These are phyloP conservation scores for Akebia trifoliata DNA, from an alignment of 164 flowering plant species.

Conservation along the genomic window DNA sequence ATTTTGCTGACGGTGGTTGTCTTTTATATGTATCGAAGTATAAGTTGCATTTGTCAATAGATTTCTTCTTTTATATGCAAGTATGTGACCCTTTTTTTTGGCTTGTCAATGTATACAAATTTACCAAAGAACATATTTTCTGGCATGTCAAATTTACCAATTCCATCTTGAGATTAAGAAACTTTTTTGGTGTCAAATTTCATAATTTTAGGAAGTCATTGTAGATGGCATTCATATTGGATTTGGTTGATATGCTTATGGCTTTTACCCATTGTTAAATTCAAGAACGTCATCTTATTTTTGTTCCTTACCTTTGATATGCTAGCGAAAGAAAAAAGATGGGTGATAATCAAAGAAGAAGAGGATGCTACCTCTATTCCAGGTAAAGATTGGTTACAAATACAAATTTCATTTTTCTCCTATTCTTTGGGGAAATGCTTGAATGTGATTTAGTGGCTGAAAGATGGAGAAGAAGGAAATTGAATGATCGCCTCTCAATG, in stretches of 20 bases:
- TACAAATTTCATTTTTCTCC: background rate
- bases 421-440: background rate
- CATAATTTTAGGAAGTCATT: background rate
- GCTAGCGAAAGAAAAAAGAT: conserved; percentile 86
- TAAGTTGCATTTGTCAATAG: too few species aligned
- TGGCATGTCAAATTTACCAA: background rate
- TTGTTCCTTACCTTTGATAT: conserved; percentile 9
- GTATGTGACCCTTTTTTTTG: too few species aligned
- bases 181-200: background rate
- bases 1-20: background rate
- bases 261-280: background rate
- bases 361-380: conserved; percentile 80
- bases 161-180: background rate
- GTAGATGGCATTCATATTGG: background rate
- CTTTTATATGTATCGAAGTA: too few species aligned
- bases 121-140: background rate
- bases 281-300: background rate
- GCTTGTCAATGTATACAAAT: background rate
- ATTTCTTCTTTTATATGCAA: too few species aligned
- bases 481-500: too few species aligned
- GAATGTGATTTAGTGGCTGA: too few species aligned
- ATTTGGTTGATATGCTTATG: background rate
- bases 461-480: too few species aligned
- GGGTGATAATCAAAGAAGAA: conserved; percentile 85
- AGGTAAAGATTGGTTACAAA: conserved; percentile 38